Evolutionary conservation across 2,329 filamentous ascomycete species (phyloP).

Genomic region (Cladophialophora carrionii): DNA sequence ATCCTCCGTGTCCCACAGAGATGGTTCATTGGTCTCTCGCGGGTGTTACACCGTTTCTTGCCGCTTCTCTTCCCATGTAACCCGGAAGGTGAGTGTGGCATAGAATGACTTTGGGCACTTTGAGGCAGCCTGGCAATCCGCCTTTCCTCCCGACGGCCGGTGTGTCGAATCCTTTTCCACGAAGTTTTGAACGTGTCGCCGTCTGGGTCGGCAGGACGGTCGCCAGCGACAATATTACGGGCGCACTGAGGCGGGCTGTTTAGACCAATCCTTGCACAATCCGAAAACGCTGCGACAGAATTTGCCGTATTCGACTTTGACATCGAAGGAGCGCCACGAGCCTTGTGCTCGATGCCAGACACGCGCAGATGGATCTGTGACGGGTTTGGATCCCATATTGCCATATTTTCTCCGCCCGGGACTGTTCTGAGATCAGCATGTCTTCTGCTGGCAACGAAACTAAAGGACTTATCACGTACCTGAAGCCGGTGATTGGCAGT

Average conservation of each 20-base stretch:
- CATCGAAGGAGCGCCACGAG: constrained; percentile 41
- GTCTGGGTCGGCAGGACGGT: not conserved
- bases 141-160: not conserved
- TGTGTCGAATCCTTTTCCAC: too few species aligned
- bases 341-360: constrained; percentile 42
- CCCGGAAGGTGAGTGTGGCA: not conserved
- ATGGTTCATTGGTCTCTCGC: not conserved
- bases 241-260: constrained; percentile 7
- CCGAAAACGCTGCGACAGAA: constrained; percentile 43
- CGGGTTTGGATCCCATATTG: constrained; percentile 44
- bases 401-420: constrained; percentile 40
- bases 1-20: not conserved
- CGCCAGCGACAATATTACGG: too few species aligned
- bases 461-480: constrained; percentile 31
- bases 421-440: constrained; percentile 20
- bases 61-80: not conserved
- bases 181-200: too few species aligned
- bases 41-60: not conserved
- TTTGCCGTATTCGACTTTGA: constrained; percentile 42
- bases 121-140: too few species aligned
- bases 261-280: constrained; percentile 41
- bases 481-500: constrained; percentile 45
- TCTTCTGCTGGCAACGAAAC: not conserved
- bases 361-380: constrained; percentile 40
- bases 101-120: not conserved